phyloP scores from a whole-genome alignment of 495 filamentous ascomycete genomes.

The Schizothecium vesticola region DNA sequence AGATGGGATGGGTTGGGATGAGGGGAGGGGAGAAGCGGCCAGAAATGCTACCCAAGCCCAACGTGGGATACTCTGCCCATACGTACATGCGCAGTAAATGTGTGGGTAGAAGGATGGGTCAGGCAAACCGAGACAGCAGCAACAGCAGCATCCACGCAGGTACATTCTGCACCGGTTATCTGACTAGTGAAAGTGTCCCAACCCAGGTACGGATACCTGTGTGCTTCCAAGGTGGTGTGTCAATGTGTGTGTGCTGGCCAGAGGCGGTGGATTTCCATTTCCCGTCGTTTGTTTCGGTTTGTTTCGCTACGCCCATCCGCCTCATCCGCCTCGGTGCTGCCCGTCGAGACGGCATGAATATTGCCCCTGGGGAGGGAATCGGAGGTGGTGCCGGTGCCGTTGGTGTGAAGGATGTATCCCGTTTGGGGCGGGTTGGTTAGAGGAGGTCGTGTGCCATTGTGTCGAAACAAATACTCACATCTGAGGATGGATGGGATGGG shows the following conservation, averaged over 20 bases:
- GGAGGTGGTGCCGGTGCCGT: neutral
- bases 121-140: neutral
- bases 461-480: too few relatives aligned
- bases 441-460: neutral
- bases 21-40: neutral
- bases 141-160: neutral
- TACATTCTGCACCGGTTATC: too few relatives aligned
- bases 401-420: neutral
- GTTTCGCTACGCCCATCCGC: neutral
- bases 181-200: too few relatives aligned
- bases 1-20: too few relatives aligned
- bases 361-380: neutral
- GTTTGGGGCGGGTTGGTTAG: neutral
- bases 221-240: too few relatives aligned
- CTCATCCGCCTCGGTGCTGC: neutral
- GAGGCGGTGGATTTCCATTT: neutral
- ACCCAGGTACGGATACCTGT: neutral
- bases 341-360: neutral
- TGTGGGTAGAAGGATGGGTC: neutral
- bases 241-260: neutral
- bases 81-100: neutral
- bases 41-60: neutral
- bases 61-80: neutral
- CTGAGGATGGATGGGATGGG: neutral
- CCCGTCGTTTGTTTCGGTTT: neutral